phyloP scores from a whole-genome alignment of 23 red algal species.

The Agarophyton chilense region DNA sequence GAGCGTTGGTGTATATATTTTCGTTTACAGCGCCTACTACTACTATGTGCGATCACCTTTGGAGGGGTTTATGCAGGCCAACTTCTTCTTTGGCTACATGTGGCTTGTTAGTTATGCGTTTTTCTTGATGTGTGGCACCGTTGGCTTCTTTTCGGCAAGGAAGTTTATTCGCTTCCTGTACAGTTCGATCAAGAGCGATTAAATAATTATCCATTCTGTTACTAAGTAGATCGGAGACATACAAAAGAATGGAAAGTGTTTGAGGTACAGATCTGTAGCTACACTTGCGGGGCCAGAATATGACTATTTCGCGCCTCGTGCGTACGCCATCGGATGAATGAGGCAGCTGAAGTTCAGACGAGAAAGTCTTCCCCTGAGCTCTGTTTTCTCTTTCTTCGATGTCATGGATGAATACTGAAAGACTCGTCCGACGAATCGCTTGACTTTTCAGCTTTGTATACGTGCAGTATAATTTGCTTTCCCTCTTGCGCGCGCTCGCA shows the following conservation, averaged over 20 bases:
- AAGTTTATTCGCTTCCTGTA: slow-evolving; percentile 66
- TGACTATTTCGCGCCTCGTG: not conserved
- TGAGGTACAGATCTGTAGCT: not conserved
- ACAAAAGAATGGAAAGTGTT: not conserved
- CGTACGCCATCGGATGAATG: not conserved
- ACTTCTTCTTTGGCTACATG: slow-evolving; percentile 91
- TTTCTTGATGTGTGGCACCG: slow-evolving; percentile 77
- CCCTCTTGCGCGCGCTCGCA: not conserved
- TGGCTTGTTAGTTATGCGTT: slow-evolving; percentile 72
- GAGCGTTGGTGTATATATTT: slow-evolving; percentile 71
- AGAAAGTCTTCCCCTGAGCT: not conserved
- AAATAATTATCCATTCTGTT: not conserved
- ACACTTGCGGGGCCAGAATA: not conserved
- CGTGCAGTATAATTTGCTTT: not conserved
- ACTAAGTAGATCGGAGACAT: not conserved
- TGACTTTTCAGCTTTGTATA: not conserved
- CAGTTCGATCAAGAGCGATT: slow-evolving; percentile 60
- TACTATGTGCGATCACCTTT: slow-evolving; percentile 59
- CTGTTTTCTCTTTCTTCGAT: not conserved
- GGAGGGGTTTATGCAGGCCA: slow-evolving; percentile 74
- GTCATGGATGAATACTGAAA: not conserved
- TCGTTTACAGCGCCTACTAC: slow-evolving; percentile 65
- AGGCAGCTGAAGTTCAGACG: not conserved
- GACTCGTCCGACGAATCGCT: not conserved
- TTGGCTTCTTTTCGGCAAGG: slow-evolving; percentile 85